Conservation (phyloP, 148 eudicot species). For the Vaccinium corymbosum region DNA sequence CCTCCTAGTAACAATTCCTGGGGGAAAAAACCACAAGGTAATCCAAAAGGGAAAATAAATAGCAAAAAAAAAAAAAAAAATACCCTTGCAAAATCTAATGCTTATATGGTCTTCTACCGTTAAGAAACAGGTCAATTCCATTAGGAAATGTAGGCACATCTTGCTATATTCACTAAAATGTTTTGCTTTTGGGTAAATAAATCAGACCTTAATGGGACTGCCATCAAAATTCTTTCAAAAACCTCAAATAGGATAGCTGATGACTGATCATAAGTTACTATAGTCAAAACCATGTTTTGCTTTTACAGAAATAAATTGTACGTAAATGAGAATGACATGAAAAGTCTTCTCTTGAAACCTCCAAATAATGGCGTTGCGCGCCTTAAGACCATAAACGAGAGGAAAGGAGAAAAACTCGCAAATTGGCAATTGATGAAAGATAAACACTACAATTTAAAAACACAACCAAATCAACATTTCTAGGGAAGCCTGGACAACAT, state of each 20-base stretch:
- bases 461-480: neutral
- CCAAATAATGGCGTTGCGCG: neutral
- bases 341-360: neutral
- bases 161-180: neutral
- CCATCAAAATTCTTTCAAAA: neutral
- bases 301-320: neutral
- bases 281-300: too few relatives aligned
- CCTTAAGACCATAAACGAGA: neutral
- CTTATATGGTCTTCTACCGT: neutral
- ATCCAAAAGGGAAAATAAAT: neutral
- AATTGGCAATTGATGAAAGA: neutral
- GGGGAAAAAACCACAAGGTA: neutral
- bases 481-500: neutral
- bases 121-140: neutral
- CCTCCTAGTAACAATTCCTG: constrained; percentile 76
- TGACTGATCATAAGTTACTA: too few relatives aligned
- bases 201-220: neutral
- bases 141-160: neutral
- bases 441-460: neutral
- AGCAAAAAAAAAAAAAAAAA: too few relatives aligned
- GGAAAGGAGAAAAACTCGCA: neutral
- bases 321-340: neutral
- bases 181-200: neutral
- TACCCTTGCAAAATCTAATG: neutral
- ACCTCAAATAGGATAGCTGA: neutral